Evolutionary conservation across 78 protist species (phyloP).

Genomic region (Tieghemostelium lacteum): DNA sequence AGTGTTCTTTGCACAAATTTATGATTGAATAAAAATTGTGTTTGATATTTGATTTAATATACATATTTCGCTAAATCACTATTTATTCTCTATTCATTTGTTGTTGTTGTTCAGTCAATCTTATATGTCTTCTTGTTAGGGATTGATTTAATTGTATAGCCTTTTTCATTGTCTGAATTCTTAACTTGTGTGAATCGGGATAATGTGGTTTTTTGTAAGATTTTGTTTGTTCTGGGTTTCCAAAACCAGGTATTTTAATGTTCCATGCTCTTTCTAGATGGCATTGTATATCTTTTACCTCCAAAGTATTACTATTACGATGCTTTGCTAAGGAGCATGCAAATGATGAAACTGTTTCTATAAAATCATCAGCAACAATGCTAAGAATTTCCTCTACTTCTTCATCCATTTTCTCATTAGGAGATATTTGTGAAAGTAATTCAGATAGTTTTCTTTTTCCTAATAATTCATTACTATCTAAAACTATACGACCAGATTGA

Average conservation of each 20-base stretch:
- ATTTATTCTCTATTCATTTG: too few relatives aligned
- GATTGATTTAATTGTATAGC: conserved; percentile 8
- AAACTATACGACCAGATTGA: not conserved
- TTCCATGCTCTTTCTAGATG: conserved; percentile 83
- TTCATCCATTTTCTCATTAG: conserved; percentile 68
- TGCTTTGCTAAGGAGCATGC: conserved; percentile 88
- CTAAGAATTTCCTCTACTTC: conserved; percentile 71
- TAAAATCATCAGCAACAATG: conserved; percentile 89
- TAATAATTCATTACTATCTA: conserved; percentile 3
- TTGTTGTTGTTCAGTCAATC: conserved; percentile 19
- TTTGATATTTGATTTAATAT: too few relatives aligned
- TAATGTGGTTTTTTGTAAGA: conserved; percentile 36
- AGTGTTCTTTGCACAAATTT: too few relatives aligned
- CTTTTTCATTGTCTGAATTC: conserved; percentile 46
- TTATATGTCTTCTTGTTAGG: not conserved
- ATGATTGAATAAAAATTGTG: too few relatives aligned
- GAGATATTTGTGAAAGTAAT: conserved; percentile 50
- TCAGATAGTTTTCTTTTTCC: conserved; percentile 63
- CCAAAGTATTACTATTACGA: conserved; percentile 74
- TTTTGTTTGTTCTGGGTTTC: conserved; percentile 34
- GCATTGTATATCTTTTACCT: conserved; percentile 86
- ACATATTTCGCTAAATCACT: too few relatives aligned
- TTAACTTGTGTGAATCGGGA: conserved; percentile 47
- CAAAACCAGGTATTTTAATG: conserved; percentile 83
- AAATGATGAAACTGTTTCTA: conserved; percentile 73